A percentile compares a stretch with the other conserved stretches of the same genome.
Conservation (phyloP, 345 rosid genomes). For the Eucalyptus microcorys region DNA sequence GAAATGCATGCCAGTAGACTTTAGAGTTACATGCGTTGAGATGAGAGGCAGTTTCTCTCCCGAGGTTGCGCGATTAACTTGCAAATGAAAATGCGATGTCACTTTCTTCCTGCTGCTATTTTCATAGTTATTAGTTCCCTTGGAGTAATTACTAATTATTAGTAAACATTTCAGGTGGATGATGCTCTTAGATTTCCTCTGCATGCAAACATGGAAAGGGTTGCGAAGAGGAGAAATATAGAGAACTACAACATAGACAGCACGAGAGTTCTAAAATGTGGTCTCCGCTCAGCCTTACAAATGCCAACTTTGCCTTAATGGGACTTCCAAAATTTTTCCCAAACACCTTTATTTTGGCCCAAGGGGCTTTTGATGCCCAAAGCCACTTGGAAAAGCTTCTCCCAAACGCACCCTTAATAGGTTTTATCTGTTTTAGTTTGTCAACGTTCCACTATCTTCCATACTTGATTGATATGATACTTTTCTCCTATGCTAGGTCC, state of each 20-base stretch:
- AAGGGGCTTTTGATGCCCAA: too few relatives aligned
- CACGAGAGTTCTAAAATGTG: conserved; percentile 39
- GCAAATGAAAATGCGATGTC: neutral
- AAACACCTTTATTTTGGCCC: too few relatives aligned
- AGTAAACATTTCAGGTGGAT: conserved; percentile 39
- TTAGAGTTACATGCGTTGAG: conserved; percentile 4
- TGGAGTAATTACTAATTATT: neutral
- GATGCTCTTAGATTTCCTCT: conserved; percentile 43
- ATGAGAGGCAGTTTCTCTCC: conserved; percentile 28
- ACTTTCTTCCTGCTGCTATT: neutral
- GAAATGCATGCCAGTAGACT: conserved; percentile 9
- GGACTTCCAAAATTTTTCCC: too few relatives aligned
- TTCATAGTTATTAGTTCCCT: neutral
- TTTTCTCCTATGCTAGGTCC: conserved; percentile 23
- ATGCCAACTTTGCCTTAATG: too few relatives aligned
- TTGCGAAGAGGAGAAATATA: conserved; percentile 46
- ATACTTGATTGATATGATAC: neutral
- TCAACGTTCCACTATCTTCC: neutral
- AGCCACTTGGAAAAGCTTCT: too few relatives aligned
- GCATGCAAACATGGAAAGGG: conserved; percentile 40
- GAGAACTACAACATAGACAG: conserved; percentile 18
- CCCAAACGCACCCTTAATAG: neutral
- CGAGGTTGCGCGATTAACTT: neutral
- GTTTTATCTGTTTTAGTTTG: neutral
- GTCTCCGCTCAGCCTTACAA: conserved; percentile 3